These are phyloP conservation scores for Digitaria exilis DNA, from an alignment of 202 grass and related monocot species.

Conservation along the genomic window DNA sequence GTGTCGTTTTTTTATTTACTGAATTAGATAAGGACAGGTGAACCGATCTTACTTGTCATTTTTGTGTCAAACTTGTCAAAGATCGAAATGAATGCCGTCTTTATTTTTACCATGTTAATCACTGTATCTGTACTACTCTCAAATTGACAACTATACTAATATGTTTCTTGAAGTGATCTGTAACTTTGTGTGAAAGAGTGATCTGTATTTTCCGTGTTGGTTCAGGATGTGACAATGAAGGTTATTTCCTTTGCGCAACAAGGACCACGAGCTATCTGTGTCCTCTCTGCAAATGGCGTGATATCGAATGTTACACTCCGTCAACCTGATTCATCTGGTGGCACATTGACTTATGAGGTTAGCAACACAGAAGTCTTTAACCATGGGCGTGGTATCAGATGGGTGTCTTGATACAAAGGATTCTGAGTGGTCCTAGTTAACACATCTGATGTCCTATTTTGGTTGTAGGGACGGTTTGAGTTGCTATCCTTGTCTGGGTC, in stretches of 20 bases:
- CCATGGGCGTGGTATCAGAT: not conserved
- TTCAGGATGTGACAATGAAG: conserved; percentile 88
- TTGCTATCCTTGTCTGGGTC: conserved; percentile 86
- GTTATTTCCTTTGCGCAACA: conserved; percentile 95
- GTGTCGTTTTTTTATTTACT: not conserved
- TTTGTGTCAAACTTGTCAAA: not conserved
- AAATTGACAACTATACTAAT: not conserved
- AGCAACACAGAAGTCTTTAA: not conserved
- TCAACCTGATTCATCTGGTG: conserved; percentile 83
- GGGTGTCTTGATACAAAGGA: not conserved
- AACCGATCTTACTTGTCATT: not conserved
- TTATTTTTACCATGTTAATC: not conserved
- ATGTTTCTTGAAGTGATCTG: not conserved
- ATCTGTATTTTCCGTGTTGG: conserved; percentile 12
- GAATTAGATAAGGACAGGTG: not conserved
- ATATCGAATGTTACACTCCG: conserved; percentile 87
- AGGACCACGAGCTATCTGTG: conserved; percentile 71
- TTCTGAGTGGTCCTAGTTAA: not conserved
- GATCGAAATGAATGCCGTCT: not conserved
- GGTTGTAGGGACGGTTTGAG: conserved; percentile 74
- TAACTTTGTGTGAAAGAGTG: not conserved
- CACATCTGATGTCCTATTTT: conserved; percentile 13
- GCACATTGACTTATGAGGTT: conserved; percentile 92
- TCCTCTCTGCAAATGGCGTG: conserved; percentile 81
- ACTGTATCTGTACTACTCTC: not conserved